These are phyloP conservation scores for Turnera subulata DNA, from an alignment of 345 rosid species.

Conservation along the genomic window DNA sequence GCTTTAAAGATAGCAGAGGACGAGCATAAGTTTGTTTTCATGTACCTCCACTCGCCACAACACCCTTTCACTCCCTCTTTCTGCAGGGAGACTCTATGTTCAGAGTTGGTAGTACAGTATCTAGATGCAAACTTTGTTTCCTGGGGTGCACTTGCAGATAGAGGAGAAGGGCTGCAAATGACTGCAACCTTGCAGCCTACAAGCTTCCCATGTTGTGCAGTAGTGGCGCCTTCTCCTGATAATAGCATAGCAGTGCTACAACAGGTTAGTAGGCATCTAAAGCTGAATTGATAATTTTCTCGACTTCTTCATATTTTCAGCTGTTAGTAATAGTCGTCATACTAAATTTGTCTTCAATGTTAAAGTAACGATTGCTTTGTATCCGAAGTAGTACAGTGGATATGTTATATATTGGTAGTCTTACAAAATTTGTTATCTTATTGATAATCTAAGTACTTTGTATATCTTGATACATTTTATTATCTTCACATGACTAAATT, in stretches of 20 bases:
- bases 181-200: slow-evolving; percentile 32
- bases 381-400: too few relatives aligned
- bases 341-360: too few relatives aligned
- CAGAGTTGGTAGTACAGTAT: slow-evolving; percentile 49
- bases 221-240: slow-evolving; percentile 45
- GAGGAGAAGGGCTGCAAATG: slow-evolving; percentile 53
- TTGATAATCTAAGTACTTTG: too few relatives aligned
- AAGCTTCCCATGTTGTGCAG: slow-evolving; percentile 53
- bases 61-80: slow-evolving; percentile 59
- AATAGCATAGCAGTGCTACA: slow-evolving; percentile 44
- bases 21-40: slow-evolving; percentile 49
- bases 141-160: slow-evolving; percentile 48
- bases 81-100: slow-evolving; percentile 47
- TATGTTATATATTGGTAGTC: too few relatives aligned
- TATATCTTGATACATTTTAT: too few relatives aligned
- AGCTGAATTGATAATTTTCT: too few relatives aligned
- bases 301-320: too few relatives aligned
- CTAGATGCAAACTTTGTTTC: slow-evolving; percentile 53
- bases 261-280: slow-evolving; percentile 34
- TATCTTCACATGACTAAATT: too few relatives aligned
- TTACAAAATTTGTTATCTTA: too few relatives aligned
- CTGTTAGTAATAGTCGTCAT: too few relatives aligned
- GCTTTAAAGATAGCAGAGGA: slow-evolving; percentile 48
- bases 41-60: slow-evolving; percentile 49
- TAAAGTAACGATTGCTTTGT: too few relatives aligned